A percentile compares a stretch with the other conserved stretches of the same genome.
phyloP scores from a whole-genome alignment of 2,329 filamentous ascomycete genomes.

The Colletotrichum kahawae region DNA sequence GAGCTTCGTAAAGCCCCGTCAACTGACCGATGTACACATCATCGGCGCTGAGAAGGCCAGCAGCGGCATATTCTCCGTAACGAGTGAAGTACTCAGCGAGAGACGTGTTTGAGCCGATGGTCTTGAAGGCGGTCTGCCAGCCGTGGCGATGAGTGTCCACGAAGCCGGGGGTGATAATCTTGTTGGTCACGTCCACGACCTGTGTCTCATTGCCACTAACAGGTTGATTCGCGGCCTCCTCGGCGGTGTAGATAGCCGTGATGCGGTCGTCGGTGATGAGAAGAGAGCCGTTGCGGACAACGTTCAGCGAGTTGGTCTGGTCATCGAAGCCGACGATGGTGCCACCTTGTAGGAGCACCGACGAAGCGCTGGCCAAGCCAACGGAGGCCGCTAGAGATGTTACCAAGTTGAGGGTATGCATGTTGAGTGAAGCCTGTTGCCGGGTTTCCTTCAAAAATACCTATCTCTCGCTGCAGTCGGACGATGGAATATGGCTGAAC shows the following conservation, averaged over 20 bases:
- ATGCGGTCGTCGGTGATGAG: conserved; percentile 44
- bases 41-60: conserved; percentile 38
- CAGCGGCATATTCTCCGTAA: conserved; percentile 39
- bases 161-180: conserved; percentile 61
- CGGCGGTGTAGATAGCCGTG: conserved; percentile 29
- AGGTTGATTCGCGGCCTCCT: neutral
- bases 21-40: conserved; percentile 54
- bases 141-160: conserved; percentile 61
- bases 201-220: conserved; percentile 32
- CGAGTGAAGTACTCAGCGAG: conserved; percentile 52
- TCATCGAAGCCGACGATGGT: conserved; percentile 48
- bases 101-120: conserved; percentile 55
- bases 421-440: neutral
- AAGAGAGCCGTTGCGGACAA: conserved; percentile 45
- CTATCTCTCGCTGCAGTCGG: neutral
- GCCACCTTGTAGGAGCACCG: conserved; percentile 35
- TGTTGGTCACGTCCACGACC: conserved; percentile 51
- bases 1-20: conserved; percentile 51
- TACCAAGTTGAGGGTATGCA: neutral
- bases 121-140: conserved; percentile 62
- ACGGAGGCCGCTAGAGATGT: neutral
- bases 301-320: conserved; percentile 32
- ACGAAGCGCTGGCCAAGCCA: conserved; percentile 17
- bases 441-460: neutral
- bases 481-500: neutral